A percentile compares a stretch with the other conserved stretches of the same genome.
phyloP scores from a whole-genome alignment of 208 protist genomes.

The Novymonas esmeraldas region DNA sequence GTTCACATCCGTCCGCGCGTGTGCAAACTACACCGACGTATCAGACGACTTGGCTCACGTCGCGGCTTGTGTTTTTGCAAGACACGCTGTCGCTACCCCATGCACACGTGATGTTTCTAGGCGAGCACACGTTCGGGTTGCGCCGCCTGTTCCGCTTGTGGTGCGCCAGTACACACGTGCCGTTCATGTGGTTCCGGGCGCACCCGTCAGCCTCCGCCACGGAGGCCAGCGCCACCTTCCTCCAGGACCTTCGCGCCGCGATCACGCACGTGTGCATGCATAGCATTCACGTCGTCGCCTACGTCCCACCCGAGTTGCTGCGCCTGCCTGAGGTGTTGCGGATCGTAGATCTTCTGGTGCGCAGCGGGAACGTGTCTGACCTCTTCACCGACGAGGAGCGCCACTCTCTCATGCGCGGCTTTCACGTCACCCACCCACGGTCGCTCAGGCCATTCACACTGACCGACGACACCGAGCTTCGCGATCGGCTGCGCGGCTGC shows the following conservation, averaged over 20 bases:
- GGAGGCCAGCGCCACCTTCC: slow-evolving; percentile 41
- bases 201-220: slow-evolving; percentile 11
- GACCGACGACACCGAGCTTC: slow-evolving; percentile 54
- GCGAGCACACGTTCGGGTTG: slow-evolving; percentile 48
- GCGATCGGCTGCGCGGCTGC: slow-evolving; percentile 53
- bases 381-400: slow-evolving; percentile 76
- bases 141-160: slow-evolving; percentile 62
- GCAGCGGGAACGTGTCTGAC: slow-evolving; percentile 63
- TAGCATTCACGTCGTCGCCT: slow-evolving; percentile 55
- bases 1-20: neutral
- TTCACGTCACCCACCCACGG: slow-evolving; percentile 17
- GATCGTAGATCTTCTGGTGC: slow-evolving; percentile 59
- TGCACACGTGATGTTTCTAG: slow-evolving; percentile 56
- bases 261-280: slow-evolving; percentile 51
- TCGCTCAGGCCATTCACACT: slow-evolving; percentile 38
- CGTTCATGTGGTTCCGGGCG: slow-evolving; percentile 55
- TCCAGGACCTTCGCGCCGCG: slow-evolving; percentile 51
- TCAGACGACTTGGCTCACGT: slow-evolving; percentile 63
- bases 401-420: slow-evolving; percentile 42
- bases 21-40: slow-evolving; percentile 34
- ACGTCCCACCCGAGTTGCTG: slow-evolving; percentile 62
- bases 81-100: slow-evolving; percentile 32
- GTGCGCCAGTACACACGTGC: slow-evolving; percentile 45
- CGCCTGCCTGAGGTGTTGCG: slow-evolving; percentile 44
- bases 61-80: slow-evolving; percentile 26